Conservation (phyloP, 345 rosid species). For the Populus pruinosa region DNA sequence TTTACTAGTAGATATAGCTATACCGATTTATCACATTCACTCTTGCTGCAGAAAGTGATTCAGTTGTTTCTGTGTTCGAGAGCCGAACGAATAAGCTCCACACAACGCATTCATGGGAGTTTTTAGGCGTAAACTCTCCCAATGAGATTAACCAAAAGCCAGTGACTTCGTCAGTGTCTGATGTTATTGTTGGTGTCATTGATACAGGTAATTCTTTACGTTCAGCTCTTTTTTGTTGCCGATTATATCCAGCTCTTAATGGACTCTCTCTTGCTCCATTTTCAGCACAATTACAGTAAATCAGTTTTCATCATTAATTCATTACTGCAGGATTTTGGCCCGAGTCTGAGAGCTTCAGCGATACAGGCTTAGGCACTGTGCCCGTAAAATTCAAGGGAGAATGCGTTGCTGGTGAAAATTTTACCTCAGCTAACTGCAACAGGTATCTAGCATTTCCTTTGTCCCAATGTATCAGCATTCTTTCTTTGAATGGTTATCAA, state of each 20-base stretch:
- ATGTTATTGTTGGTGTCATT: slow-evolving; percentile 42
- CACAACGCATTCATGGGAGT: slow-evolving; percentile 54
- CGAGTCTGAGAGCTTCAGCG: slow-evolving; percentile 43
- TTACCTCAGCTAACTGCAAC: slow-evolving; percentile 37
- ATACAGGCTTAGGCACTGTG: slow-evolving; percentile 36
- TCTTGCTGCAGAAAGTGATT: slow-evolving; percentile 27
- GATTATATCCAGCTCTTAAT: neutral
- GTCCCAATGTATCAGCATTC: neutral
- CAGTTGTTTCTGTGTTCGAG: slow-evolving; percentile 40
- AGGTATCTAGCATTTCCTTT: slow-evolving; percentile 15
- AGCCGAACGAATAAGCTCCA: slow-evolving; percentile 38
- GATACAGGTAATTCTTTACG: slow-evolving; percentile 29
- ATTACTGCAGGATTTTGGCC: slow-evolving; percentile 44
- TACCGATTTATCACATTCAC: neutral
- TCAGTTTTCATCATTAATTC: neutral
- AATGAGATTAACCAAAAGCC: slow-evolving; percentile 17
- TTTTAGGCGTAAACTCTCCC: slow-evolving; percentile 32
- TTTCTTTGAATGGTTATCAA: no score
- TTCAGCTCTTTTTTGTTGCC: neutral
- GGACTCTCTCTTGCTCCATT: neutral
- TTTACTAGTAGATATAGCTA: no score
- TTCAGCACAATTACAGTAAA: neutral
- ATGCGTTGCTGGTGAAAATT: slow-evolving; percentile 41
- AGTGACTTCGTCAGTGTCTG: slow-evolving; percentile 14
- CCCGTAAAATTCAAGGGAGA: slow-evolving; percentile 47